Percentiles rank a stretch among this genome's conserved stretches.
phyloP scores from a whole-genome alignment of 257 asterid genomes.

The Verbena officinalis region DNA sequence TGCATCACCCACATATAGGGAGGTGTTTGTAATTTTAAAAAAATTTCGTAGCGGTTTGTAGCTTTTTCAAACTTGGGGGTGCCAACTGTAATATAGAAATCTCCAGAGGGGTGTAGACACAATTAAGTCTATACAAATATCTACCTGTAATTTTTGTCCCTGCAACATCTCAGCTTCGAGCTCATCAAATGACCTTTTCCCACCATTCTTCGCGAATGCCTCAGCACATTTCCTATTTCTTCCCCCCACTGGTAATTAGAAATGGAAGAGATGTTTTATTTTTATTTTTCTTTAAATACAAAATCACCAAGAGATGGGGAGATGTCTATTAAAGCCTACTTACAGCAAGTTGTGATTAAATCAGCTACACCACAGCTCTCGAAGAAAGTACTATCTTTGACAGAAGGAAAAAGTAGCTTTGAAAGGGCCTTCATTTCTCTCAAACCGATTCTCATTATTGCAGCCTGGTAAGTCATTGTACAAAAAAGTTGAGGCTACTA shows the following conservation, averaged over 20 bases:
- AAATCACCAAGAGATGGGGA: neutral
- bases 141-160: conserved; percentile 92
- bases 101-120: neutral
- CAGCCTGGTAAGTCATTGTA: conserved; percentile 59
- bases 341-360: conserved; percentile 91
- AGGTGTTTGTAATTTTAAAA: too few relatives aligned
- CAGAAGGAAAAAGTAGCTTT: conserved; percentile 80
- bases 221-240: conserved; percentile 92
- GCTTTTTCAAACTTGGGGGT: too few relatives aligned
- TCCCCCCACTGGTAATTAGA: conserved; percentile 73
- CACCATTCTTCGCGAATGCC: conserved; percentile 85
- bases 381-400: conserved; percentile 85
- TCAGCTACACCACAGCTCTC: conserved; percentile 99
- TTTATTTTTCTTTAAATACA: neutral
- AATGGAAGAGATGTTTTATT: neutral
- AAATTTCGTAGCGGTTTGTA: too few relatives aligned
- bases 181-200: conserved; percentile 88
- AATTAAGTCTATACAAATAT: neutral
- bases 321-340: conserved; percentile 32
- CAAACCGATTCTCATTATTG: conserved; percentile 93
- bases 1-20: too few relatives aligned
- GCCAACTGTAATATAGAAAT: too few relatives aligned
- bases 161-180: conserved; percentile 92
- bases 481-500: conserved; percentile 14
- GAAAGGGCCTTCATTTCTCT: conserved; percentile 94